Conservation (phyloP, 805 yeast genomes). For the Blastobotrys americana region DNA sequence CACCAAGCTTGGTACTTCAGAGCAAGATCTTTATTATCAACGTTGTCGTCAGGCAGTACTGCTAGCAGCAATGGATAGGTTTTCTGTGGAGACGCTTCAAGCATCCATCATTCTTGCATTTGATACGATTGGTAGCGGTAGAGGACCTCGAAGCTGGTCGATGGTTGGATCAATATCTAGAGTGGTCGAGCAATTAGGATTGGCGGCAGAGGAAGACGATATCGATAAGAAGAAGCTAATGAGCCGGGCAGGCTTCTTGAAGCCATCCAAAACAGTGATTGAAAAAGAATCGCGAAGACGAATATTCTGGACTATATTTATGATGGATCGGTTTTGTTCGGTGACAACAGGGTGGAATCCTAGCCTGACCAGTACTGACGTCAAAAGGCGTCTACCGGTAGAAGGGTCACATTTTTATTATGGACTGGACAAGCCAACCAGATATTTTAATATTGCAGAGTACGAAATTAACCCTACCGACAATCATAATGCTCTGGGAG, state of each 20-base stretch:
- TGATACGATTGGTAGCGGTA: conserved; percentile 4
- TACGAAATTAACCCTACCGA: neutral
- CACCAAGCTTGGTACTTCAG: neutral
- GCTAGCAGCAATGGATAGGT: conserved; percentile 1
- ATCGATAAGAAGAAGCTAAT: neutral
- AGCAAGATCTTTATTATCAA: neutral
- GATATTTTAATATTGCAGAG: neutral
- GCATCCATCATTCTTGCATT: conserved; percentile 4
- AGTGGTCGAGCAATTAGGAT: conserved; percentile 4
- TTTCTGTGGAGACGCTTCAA: conserved; percentile 5
- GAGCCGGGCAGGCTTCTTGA: neutral
- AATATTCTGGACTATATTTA: conserved; percentile 4
- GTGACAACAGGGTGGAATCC: conserved; percentile 5
- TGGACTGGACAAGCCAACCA: neutral
- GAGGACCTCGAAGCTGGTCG: conserved; percentile 4
- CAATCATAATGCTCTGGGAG: conserved; percentile 7
- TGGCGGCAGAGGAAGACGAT: neutral
- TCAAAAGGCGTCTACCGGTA: conserved; percentile 1
- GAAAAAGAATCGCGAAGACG: conserved; percentile 4
- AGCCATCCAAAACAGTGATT: neutral
- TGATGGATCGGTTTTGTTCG: conserved; percentile 5
- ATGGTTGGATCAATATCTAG: conserved; percentile 1
- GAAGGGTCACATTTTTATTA: neutral
- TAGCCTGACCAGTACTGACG: neutral
- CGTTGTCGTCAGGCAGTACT: conserved; percentile 3